Percentiles rank a stretch among this genome's conserved stretches.
phyloP scores from a whole-genome alignment of 306 rosid species.

The Vachellia collinsii region DNA sequence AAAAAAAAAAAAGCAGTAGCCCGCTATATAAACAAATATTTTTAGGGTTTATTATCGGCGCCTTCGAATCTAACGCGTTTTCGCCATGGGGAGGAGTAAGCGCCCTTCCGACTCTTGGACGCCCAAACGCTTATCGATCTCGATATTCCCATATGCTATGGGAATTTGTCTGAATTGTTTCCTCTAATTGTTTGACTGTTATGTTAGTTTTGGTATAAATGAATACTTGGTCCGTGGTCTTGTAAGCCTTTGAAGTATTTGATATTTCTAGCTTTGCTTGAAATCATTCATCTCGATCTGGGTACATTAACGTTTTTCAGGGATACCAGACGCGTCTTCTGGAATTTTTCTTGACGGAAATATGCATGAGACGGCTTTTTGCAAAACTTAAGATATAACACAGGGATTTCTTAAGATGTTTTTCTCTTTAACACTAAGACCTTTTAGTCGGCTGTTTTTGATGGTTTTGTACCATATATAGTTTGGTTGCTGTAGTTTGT shows the following conservation, averaged over 20 bases:
- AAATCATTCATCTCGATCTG: not conserved
- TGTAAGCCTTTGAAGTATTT: not conserved
- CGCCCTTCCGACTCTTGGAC: not conserved
- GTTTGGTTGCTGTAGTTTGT: not conserved
- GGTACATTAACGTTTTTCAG: not conserved
- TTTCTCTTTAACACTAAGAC: not conserved
- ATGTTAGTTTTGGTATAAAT: not conserved
- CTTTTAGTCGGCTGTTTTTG: not conserved
- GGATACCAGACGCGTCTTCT: not conserved
- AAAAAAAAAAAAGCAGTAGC: not conserved
- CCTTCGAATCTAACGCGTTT: not conserved
- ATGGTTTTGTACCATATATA: not conserved
- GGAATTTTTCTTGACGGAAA: not conserved
- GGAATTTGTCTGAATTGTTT: not conserved
- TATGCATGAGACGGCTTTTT: not conserved
- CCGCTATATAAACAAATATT: not conserved
- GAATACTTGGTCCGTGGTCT: not conserved
- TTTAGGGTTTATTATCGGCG: not conserved
- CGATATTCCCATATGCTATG: not conserved
- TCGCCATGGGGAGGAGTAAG: conserved; percentile 68
- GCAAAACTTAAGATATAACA: not conserved
- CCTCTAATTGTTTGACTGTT: not conserved
- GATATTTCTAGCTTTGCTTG: not conserved
- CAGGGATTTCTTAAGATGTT: not conserved
- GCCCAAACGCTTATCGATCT: not conserved